phyloP scores from a whole-genome alignment of 2,329 filamentous ascomycete genomes.

The Metarhizium guizhouense region DNA sequence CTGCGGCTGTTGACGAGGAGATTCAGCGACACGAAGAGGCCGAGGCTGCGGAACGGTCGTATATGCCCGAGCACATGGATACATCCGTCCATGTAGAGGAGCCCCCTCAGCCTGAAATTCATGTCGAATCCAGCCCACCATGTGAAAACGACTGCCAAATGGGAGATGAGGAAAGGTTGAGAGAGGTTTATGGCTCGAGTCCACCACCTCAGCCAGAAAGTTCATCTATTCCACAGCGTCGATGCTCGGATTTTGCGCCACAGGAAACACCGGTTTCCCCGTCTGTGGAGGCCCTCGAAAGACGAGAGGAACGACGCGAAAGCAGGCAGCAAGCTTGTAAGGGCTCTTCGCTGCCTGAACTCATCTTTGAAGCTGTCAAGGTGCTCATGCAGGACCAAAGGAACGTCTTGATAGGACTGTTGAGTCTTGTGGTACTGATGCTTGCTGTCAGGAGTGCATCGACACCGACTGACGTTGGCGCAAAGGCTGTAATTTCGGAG shows the following conservation, averaged over 20 bases:
- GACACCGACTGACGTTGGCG: conserved; percentile 7
- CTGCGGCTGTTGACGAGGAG: conserved; percentile 7
- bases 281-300: conserved; percentile 18
- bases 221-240: conserved; percentile 5
- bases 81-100: background rate
- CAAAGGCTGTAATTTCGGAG: background rate
- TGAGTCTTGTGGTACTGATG: conserved; percentile 44
- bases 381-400: conserved; percentile 49
- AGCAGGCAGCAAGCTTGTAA: conserved; percentile 23
- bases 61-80: conserved; percentile 6
- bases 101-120: conserved; percentile 7
- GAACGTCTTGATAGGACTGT: conserved; percentile 47
- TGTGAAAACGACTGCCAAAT: conserved; percentile 25
- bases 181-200: conserved; percentile 44
- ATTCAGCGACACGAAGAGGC: conserved; percentile 18
- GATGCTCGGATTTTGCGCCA: conserved; percentile 5
- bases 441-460: conserved; percentile 31
- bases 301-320: conserved; percentile 21
- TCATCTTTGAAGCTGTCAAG: conserved; percentile 43
- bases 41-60: conserved; percentile 15
- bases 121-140: conserved; percentile 4
- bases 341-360: conserved; percentile 41
- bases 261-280: conserved; percentile 12
- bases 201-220: conserved; percentile 10
- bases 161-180: conserved; percentile 40